These are phyloP conservation scores for Marasmius tenuissimus DNA, from an alignment of 1,284 basidiomycete genomes.

Conservation along the genomic window DNA sequence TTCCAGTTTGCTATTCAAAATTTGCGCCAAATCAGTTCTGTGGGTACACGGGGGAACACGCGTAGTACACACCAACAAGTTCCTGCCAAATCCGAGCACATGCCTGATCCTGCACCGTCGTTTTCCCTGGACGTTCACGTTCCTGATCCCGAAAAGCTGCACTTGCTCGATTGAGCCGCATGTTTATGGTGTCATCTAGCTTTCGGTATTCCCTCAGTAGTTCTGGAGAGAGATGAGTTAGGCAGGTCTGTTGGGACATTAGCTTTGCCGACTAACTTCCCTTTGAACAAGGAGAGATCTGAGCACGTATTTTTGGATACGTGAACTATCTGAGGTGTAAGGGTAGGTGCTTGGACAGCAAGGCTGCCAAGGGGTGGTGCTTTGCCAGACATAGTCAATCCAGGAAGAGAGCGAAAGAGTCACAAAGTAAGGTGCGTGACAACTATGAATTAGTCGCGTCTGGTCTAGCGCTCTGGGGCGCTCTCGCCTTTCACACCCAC, in stretches of 20 bases:
- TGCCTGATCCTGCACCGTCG: conserved; percentile 66
- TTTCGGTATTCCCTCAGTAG: conserved; percentile 84
- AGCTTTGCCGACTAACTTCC: conserved; percentile 33
- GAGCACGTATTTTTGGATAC: conserved; percentile 74
- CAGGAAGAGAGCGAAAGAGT: not conserved
- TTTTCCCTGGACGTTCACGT: conserved; percentile 40
- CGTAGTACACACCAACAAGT: conserved; percentile 65
- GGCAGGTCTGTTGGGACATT: conserved; percentile 12
- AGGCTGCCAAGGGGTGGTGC: conserved; percentile 63
- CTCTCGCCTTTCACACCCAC: not conserved
- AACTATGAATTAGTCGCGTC: too few species aligned
- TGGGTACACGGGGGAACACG: conserved; percentile 8
- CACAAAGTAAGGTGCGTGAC: not conserved
- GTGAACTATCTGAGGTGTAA: conserved; percentile 58
- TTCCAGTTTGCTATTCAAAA: conserved; percentile 74
- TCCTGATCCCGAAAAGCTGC: conserved; percentile 79
- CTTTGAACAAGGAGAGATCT: conserved; percentile 83
- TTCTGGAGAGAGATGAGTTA: conserved; percentile 47
- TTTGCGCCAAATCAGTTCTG: conserved; percentile 3
- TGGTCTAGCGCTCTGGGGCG: not conserved
- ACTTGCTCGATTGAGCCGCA: conserved; percentile 81
- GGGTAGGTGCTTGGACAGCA: conserved; percentile 63
- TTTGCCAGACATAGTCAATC: conserved; percentile 45
- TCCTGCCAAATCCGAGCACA: conserved; percentile 83
- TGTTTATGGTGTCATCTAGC: conserved; percentile 82